These are phyloP conservation scores for Phaeolepiota aurea DNA, from an alignment of 768 basidiomycete genomes.

Conservation along the genomic window DNA sequence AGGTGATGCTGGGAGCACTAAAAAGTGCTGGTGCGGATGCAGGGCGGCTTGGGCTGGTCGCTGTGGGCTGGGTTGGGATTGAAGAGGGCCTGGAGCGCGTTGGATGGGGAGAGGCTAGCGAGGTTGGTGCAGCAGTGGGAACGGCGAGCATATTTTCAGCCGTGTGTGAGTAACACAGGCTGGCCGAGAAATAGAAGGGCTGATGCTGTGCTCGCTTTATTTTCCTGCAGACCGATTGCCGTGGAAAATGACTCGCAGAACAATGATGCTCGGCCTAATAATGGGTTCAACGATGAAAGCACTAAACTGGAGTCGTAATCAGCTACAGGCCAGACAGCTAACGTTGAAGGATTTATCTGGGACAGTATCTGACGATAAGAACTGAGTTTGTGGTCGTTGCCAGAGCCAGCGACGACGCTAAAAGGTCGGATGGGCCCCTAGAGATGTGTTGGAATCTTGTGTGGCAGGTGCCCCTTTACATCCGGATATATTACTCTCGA, in stretches of 20 bases:
- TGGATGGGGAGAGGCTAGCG: slow-evolving; percentile 32
- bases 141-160: slow-evolving; percentile 51
- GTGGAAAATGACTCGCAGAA: slow-evolving; percentile 37
- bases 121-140: slow-evolving; percentile 57
- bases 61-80: slow-evolving; percentile 32
- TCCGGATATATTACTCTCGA: not conserved
- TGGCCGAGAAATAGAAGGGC: not conserved
- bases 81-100: slow-evolving; percentile 30
- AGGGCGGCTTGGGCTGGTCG: slow-evolving; percentile 32
- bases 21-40: slow-evolving; percentile 58
- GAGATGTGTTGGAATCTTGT: too few relatives aligned
- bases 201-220: not conserved
- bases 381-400: too few relatives aligned
- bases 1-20: slow-evolving; percentile 65
- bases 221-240: slow-evolving; percentile 46
- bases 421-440: too few relatives aligned
- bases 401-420: too few relatives aligned
- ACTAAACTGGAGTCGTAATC: slow-evolving; percentile 28
- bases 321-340: slow-evolving; percentile 14
- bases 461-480: not conserved
- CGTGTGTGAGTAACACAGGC: slow-evolving; percentile 30
- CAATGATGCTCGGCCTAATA: slow-evolving; percentile 44
- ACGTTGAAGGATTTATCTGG: slow-evolving; percentile 8
- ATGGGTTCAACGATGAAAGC: slow-evolving; percentile 47
- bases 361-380: not conserved